A percentile compares a stretch with the other conserved stretches of the same genome.
Conservation (phyloP, 495 filamentous ascomycete genomes). For the Apiosordaria backusii region DNA sequence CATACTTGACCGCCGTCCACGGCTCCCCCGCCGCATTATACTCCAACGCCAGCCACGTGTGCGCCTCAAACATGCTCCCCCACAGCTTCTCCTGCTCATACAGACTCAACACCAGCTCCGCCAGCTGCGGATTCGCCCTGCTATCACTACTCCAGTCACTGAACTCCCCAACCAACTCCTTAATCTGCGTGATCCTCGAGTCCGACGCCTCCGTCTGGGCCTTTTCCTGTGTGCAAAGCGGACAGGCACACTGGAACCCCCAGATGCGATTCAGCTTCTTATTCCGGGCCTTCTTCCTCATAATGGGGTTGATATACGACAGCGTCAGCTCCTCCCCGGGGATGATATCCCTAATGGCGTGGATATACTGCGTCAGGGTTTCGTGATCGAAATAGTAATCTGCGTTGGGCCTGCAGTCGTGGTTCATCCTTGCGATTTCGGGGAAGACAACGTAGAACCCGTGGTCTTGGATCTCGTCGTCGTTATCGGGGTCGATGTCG, state of each 20-base stretch:
- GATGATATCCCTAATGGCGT: slow-evolving; percentile 34
- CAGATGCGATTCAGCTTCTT: slow-evolving; percentile 31
- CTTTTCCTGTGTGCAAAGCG: slow-evolving; percentile 28
- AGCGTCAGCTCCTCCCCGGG: slow-evolving; percentile 40
- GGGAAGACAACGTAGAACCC: slow-evolving; percentile 33
- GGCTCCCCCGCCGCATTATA: slow-evolving; percentile 37
- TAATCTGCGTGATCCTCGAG: slow-evolving; percentile 31
- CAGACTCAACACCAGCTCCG: slow-evolving; percentile 36
- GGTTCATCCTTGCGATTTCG: slow-evolving; percentile 41
- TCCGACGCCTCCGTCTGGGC: slow-evolving; percentile 32
- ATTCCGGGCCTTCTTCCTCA: slow-evolving; percentile 27
- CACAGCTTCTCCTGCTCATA: slow-evolving; percentile 39
- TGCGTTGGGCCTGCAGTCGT: slow-evolving; percentile 44
- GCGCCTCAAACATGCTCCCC: slow-evolving; percentile 36
- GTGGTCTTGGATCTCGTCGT: slow-evolving; percentile 25
- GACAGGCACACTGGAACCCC: slow-evolving; percentile 42
- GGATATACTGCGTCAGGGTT: slow-evolving; percentile 35
- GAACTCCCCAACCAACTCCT: slow-evolving; percentile 25
- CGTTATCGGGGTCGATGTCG: slow-evolving; percentile 30
- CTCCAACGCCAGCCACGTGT: slow-evolving; percentile 38
- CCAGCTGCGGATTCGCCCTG: slow-evolving; percentile 32
- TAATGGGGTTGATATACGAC: slow-evolving; percentile 40
- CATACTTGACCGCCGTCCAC: slow-evolving; percentile 38
- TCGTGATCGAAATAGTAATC: slow-evolving; percentile 41
- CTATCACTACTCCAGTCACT: slow-evolving; percentile 26